A percentile compares a stretch with the other conserved stretches of the same genome.
These are phyloP conservation scores for Sporothrix pallida DNA, from an alignment of 2,329 filamentous ascomycete genomes.

Conservation along the genomic window DNA sequence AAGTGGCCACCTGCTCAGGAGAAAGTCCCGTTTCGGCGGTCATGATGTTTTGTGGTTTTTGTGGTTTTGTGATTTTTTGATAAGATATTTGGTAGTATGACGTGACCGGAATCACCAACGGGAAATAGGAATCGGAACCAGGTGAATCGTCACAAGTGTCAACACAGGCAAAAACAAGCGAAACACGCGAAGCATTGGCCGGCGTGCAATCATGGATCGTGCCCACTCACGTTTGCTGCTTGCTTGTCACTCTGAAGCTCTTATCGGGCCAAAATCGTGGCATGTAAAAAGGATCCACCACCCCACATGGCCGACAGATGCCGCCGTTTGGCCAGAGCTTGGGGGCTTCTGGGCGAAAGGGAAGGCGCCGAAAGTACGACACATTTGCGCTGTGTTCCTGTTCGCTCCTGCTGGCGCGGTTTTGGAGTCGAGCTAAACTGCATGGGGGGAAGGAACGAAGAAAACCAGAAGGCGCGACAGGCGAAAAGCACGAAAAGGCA, in stretches of 20 bases:
- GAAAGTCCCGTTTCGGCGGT: conserved; percentile 63
- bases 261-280: conserved; percentile 18
- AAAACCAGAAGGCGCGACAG: no score
- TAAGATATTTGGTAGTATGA: not conserved
- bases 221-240: no score
- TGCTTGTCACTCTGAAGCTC: not conserved
- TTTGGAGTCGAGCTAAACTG: not conserved
- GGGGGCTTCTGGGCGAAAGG: not conserved
- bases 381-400: no score
- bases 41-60: not conserved
- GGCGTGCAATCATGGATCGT: no score
- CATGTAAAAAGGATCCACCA: conserved; percentile 8
- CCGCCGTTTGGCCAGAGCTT: not conserved
- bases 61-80: not conserved
- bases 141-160: no score
- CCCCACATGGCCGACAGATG: conserved; percentile 17
- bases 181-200: no score
- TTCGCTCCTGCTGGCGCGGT: not conserved
- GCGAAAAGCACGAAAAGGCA: not conserved
- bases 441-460: conserved; percentile 17
- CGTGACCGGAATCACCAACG: not conserved
- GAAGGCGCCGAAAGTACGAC: not conserved
- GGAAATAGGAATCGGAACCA: not conserved
- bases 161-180: no score
- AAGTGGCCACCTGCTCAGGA: conserved; percentile 71